Conservation (phyloP, 306 rosid species). For the Alnus glutinosa region DNA sequence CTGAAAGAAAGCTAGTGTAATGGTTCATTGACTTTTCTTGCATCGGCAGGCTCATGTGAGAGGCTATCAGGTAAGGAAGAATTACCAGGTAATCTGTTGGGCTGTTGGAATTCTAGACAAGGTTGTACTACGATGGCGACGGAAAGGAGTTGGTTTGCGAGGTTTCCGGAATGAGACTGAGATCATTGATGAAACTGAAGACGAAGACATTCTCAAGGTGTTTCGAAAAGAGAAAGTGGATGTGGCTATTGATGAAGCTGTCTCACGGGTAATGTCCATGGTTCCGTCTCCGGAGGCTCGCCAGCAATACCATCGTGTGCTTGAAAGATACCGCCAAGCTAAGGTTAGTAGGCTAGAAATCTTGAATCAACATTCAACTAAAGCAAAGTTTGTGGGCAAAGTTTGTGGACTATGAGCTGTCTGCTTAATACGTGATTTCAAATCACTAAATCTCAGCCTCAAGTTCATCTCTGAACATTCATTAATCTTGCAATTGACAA, state of each 20-base stretch:
- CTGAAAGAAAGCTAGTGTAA: not conserved
- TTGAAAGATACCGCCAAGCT: constrained; percentile 63
- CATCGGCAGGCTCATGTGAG: constrained; percentile 84
- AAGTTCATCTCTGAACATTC: not conserved
- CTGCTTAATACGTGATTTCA: not conserved
- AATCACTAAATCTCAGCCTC: not conserved
- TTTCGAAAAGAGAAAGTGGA: constrained; percentile 83
- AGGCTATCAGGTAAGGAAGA: constrained; percentile 84
- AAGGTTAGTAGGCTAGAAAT: constrained; percentile 51
- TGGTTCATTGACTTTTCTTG: not conserved
- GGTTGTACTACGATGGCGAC: constrained; percentile 86
- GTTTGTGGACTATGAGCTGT: not conserved
- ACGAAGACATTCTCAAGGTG: constrained; percentile 80
- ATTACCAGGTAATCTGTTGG: constrained; percentile 78
- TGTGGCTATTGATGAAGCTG: constrained; percentile 63
- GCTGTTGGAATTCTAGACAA: constrained; percentile 86
- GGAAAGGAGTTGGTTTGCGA: constrained; percentile 79
- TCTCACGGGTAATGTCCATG: constrained; percentile 79
- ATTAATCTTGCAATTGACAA: not conserved
- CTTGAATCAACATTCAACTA: not conserved
- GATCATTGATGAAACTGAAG: constrained; percentile 57
- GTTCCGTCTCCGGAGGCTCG: constrained; percentile 68
- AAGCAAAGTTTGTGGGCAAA: not conserved
- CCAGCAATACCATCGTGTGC: constrained; percentile 81
- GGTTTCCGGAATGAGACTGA: constrained; percentile 53